A percentile compares a stretch with the other conserved stretches of the same genome.
These are phyloP conservation scores for Euphorbia celastroides DNA, from an alignment of 441 rosid species.

Conservation along the genomic window DNA sequence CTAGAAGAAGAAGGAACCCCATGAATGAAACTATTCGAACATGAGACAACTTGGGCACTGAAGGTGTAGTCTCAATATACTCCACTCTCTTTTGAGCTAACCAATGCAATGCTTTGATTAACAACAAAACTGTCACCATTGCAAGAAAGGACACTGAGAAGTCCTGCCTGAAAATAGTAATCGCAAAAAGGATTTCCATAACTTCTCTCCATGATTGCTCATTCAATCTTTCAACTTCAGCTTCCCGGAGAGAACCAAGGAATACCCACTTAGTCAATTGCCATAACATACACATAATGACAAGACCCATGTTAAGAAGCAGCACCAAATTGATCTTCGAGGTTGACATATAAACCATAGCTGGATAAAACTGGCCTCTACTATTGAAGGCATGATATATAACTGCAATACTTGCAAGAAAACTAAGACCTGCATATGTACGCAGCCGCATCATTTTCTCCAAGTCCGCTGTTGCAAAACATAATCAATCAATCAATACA, in stretches of 20 bases:
- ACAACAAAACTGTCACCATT: slow-evolving; percentile 66
- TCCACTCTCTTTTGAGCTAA: slow-evolving; percentile 94
- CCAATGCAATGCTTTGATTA: slow-evolving; percentile 93
- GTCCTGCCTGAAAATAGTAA: slow-evolving; percentile 89
- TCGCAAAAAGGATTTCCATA: slow-evolving; percentile 94
- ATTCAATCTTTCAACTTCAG: slow-evolving; percentile 85
- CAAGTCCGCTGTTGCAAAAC: slow-evolving; percentile 16
- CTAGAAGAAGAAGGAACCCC: slow-evolving; percentile 77
- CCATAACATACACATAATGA: slow-evolving; percentile 78
- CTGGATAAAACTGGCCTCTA: slow-evolving; percentile 93
- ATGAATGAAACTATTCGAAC: slow-evolving; percentile 78
- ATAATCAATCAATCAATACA: slow-evolving; percentile 2
- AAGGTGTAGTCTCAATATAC: slow-evolving; percentile 90
- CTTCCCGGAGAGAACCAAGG: slow-evolving; percentile 89
- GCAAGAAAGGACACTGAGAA: slow-evolving; percentile 80
- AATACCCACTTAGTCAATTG: slow-evolving; percentile 66
- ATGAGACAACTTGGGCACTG: slow-evolving; percentile 73
- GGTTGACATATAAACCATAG: slow-evolving; percentile 78
- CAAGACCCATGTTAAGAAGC: slow-evolving; percentile 89
- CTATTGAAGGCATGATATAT: slow-evolving; percentile 84
- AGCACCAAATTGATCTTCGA: slow-evolving; percentile 83
- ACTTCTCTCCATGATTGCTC: slow-evolving; percentile 97
- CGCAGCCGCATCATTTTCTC: slow-evolving; percentile 67
- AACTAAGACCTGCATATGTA: slow-evolving; percentile 67
- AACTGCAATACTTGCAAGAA: slow-evolving; percentile 52